Base-by-base conservation (phyloP, 768 basidiomycete species). In the Mycena galericulata region DNA sequence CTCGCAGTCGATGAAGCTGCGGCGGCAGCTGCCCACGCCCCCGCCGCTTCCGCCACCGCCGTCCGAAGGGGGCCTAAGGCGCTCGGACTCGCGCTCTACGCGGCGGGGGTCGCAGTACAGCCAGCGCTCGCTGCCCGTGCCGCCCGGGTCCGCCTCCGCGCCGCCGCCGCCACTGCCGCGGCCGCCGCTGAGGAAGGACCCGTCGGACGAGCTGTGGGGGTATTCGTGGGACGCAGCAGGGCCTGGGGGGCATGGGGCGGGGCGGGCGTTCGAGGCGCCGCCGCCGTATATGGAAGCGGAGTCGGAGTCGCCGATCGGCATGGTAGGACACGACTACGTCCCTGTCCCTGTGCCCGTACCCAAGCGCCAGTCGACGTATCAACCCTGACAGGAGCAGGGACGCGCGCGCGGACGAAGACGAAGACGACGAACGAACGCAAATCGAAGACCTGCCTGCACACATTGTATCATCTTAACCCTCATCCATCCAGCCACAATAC, bases 1-100 rank as follows among this genome's bases (percentile, higher is more conserved):
- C 8, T 81, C 80, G 34, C 72, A 78, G 36, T 72, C 71, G 22
- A 72, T 72, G 70, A 68, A 68, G 38, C n/a, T 72, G n/a, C 73
- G 75, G 26, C 74, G 75, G 29, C 74, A 73, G n/a, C 72, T 73
- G 24, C 74, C 72, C 5, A 68, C 72, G 10, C 71, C 65, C 17
- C 74, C 73, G 22, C 56, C 72, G 32, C 68, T 4, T 14, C 27
- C n/a, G n/a, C n/a, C n/a, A n/a, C n/a, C n/a, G n/a, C n/a, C n/a
- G n/a, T n/a, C n/a, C n/a, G n/a, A n/a, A n/a, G n/a, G n/a, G n/a
- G n/a, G n/a, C n/a, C n/a, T n/a, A n/a, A n/a, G 17, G 49, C 27
- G 41, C 27, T 6, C 41, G 20, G 43, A 38, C 11, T 9, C 62
- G 24, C 46, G 62, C 62, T 46, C 54, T 6, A 15, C 62, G 53